Evolutionary conservation across 495 filamentous ascomycete species (phyloP), one percentile per base, ranked within the genome.

Genomic region (Xylaria flabelliformis): DNA sequence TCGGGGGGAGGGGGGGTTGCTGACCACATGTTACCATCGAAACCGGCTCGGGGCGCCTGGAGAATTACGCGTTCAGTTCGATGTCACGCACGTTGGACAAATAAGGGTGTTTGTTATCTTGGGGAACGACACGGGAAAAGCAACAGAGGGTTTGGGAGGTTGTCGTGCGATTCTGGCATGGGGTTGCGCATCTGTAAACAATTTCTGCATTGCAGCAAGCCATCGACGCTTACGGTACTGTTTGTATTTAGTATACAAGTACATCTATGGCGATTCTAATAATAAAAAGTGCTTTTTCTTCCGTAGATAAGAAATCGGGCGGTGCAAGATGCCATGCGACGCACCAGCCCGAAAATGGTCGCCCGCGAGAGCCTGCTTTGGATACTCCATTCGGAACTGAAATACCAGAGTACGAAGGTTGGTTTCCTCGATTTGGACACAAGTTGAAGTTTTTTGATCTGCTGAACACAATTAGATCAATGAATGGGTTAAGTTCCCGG

Each of bases 231-330:
- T 51, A 53, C 46, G n/a, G 24, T 46, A n/a, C 17, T 32, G 21
- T 13, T 24, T 26, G 24, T 34, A 29, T 34, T 34, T 19, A 61
- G 39, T 64, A 41, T 48, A 15, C n/a, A n/a, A n/a, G n/a, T n/a
- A n/a, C 36, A 13, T n/a, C 3, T 21, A 66, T 48, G 42, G 63
- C 41, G 46, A 53, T 29, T 67, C 64, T 67, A 67, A 67, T 67
- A 67, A 67, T 67, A 67, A 67, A 67, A 67, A 67, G 46, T 67
- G 64, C 46, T 67, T 67, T 67, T 67, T 17, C 21, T 53, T 0
- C 32, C 26, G 29, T 44, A 15, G 42, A 48, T 13, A 34, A 36
- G 65, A 41, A 7, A 55, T 67, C 26, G 64, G 21, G 48, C 13
- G 50, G 65, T 17, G 34, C 46, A 34, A 56, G 15, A 42, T 67